Base-by-base conservation (phyloP, 257 asterid species). In the Scutellaria minor region DNA sequence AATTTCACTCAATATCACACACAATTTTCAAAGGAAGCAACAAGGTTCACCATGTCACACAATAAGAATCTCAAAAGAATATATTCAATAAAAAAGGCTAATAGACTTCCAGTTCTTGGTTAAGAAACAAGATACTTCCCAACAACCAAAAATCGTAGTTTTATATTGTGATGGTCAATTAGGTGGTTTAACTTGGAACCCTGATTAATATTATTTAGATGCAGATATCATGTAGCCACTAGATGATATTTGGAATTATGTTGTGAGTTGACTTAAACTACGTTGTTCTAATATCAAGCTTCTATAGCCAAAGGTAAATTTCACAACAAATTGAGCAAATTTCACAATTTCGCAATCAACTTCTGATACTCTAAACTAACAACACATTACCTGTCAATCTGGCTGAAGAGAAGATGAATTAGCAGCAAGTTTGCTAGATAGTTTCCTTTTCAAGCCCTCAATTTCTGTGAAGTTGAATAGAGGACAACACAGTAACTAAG, bases 341-440 rank as follows among this genome's bases (percentile, higher is more conserved):
- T 8, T 41, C 12, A 54, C 40, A 69, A 45, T 22, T 63, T 65
- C 64, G 55, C 14, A 9, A 65, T 12, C 22, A 15, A 61, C 6
- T 14, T 5, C 47, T 13, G 7, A 13, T 13, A 68, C 1, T 8
- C 12, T 47, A 47, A 10, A 41, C 51, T 13, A 8, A 15, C n/a
- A n/a, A n/a, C 37, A 14, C 24, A 7, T 27, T 82, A 95, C 99
- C 99, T 95, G 97, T 97, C 99, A 95, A 78, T 95, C 89, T 66
- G 99, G 96, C 81, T 90, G 96, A 65, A 79, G 75, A 68, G 76
- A 54, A 75, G 84, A 75, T 37, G 83, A 75, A 68, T 59, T 76
- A 14, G 84, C 98, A 67, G 96, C 98, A 68, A 95, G 96, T 83
- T 95, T 95, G 88, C 98, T 92, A 3, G 96, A 89, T 11, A 95